Evolutionary conservation across 192 early-diverging fungal genomes (phyloP).

Genomic region (Jimgerdemannia flammicorona): DNA sequence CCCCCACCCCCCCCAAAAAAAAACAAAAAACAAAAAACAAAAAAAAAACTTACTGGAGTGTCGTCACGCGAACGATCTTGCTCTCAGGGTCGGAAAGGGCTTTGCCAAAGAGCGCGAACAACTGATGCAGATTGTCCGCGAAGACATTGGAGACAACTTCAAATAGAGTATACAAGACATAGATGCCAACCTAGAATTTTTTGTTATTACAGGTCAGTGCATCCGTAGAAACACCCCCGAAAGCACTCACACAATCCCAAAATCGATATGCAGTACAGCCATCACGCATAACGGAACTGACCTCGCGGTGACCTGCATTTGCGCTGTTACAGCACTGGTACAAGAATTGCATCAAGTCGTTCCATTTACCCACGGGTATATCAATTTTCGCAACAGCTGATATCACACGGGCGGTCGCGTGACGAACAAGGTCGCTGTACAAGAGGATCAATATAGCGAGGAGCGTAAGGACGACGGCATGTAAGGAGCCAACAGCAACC

Average conservation of each 20-base stretch:
- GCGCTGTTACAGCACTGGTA: constrained; percentile 76
- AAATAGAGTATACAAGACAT: constrained; percentile 82
- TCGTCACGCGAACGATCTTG: constrained; percentile 73
- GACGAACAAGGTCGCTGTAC: constrained; percentile 62
- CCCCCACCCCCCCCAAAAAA: no score
- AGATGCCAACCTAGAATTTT: constrained; percentile 64
- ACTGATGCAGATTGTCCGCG: constrained; percentile 51
- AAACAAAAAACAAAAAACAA: no score
- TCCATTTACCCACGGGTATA: constrained; percentile 74
- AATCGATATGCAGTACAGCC: neutral
- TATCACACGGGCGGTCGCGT: constrained; percentile 83
- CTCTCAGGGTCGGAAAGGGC: constrained; percentile 83
- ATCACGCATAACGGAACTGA: constrained; percentile 1
- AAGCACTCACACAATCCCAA: constrained; percentile 5
- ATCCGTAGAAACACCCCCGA: neutral
- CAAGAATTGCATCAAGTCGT: constrained; percentile 72
- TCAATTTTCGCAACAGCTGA: constrained; percentile 84
- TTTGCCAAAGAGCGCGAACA: constrained; percentile 72
- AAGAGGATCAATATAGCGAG: neutral
- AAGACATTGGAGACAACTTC: constrained; percentile 79
- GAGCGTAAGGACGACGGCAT: neutral
- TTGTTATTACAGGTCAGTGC: constrained; percentile 4
- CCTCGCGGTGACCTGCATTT: constrained; percentile 70
- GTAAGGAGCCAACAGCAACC: constrained; percentile 1
- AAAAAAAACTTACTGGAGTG: constrained; percentile 50